A percentile compares a stretch with the other conserved stretches of the same genome.
Conservation (phyloP, 208 protist genomes). For the Kentomonas sorsogonicus region DNA sequence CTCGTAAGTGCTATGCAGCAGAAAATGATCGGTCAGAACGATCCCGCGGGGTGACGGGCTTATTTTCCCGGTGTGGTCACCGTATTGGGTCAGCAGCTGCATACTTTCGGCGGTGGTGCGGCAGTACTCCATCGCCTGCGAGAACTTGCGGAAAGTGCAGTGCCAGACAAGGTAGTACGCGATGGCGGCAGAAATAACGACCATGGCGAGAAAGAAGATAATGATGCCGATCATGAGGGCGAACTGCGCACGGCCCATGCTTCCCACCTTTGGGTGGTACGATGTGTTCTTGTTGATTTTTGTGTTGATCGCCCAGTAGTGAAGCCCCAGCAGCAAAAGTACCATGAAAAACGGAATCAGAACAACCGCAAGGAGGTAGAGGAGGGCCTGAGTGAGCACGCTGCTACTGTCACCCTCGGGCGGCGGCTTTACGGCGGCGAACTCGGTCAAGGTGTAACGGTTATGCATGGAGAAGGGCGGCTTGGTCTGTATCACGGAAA, state of each 20-base stretch:
- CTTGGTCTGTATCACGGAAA: too few relatives aligned
- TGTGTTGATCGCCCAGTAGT: conserved; percentile 32
- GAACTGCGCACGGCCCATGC: conserved; percentile 17
- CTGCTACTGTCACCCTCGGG: not conserved
- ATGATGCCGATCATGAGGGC: conserved; percentile 25
- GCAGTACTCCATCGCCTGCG: too few relatives aligned
- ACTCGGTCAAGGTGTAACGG: too few relatives aligned
- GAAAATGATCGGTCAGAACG: too few relatives aligned
- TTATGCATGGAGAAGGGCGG: too few relatives aligned
- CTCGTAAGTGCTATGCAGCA: too few relatives aligned
- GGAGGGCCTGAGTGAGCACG: conserved; percentile 2
- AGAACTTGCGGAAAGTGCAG: too few relatives aligned
- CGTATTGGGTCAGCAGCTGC: too few relatives aligned
- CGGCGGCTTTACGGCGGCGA: too few relatives aligned
- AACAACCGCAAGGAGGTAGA: conserved; percentile 10
- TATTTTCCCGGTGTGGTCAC: too few relatives aligned
- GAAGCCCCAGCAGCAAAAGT: conserved; percentile 28
- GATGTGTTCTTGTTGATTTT: conserved; percentile 9
- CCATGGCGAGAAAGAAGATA: conserved; percentile 17
- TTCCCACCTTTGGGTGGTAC: conserved; percentile 7
- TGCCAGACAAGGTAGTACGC: conserved; percentile 14
- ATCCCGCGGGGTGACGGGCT: too few relatives aligned
- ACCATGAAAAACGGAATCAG: conserved; percentile 15
- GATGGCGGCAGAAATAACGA: conserved; percentile 4
- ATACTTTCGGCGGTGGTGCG: too few relatives aligned